phyloP scores from a whole-genome alignment of 768 basidiomycete species.

The button mushroom (Agaricus bisporus) region DNA sequence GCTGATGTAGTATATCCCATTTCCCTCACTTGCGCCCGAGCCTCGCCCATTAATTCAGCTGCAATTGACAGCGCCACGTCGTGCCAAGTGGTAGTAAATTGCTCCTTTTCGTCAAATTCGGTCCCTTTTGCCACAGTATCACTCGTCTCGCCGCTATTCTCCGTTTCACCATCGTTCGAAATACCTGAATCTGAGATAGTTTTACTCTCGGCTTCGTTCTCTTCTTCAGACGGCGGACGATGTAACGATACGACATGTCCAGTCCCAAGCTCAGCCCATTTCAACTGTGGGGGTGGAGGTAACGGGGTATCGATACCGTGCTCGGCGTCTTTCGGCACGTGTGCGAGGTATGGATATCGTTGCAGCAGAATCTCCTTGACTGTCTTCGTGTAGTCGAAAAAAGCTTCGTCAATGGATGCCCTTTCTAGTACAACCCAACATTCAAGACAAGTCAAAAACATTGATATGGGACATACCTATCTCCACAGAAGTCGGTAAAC shows the following conservation, averaged over 20 bases:
- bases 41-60: conserved; percentile 77
- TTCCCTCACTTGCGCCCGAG: conserved; percentile 60
- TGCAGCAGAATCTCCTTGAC: conserved; percentile 72
- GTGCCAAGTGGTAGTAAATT: conserved; percentile 65
- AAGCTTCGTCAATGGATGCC: conserved; percentile 96
- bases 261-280: conserved; percentile 52
- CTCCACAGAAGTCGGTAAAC: conserved; percentile 65
- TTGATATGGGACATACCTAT: conserved; percentile 46
- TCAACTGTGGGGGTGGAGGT: conserved; percentile 61
- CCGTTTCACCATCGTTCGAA: not conserved
- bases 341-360: conserved; percentile 69
- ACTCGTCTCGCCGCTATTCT: not conserved
- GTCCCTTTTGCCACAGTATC: not conserved
- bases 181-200: not conserved
- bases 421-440: conserved; percentile 55
- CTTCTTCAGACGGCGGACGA: conserved; percentile 14
- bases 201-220: not conserved
- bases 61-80: conserved; percentile 88
- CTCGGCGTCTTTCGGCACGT: conserved; percentile 62
- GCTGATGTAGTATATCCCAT: conserved; percentile 95
- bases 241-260: conserved; percentile 50
- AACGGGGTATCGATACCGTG: conserved; percentile 71
- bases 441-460: not conserved
- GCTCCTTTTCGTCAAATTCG: conserved; percentile 18
- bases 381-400: conserved; percentile 83